These are phyloP conservation scores for Saussurea involucrata DNA, from an alignment of 129 eudicot species.

Conservation along the genomic window DNA sequence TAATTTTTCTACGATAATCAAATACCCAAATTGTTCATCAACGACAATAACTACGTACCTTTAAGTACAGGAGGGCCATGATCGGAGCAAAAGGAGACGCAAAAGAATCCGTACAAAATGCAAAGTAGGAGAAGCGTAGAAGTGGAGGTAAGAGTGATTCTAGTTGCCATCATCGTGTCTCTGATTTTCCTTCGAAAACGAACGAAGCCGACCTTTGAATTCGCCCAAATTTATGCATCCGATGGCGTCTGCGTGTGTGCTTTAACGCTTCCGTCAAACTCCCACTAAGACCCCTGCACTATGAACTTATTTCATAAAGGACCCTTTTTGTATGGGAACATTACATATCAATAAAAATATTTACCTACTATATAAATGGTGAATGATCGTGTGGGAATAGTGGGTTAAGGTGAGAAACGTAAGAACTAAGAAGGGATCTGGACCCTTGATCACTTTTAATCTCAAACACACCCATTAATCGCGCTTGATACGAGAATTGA, in stretches of 20 bases:
- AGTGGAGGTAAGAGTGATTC: not conserved
- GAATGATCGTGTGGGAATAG: too few relatives aligned
- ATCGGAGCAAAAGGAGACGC: conserved; percentile 17
- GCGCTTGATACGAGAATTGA: too few relatives aligned
- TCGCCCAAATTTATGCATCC: conserved; percentile 24
- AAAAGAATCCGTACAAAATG: not conserved
- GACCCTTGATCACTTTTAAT: too few relatives aligned
- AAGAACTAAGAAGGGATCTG: too few relatives aligned
- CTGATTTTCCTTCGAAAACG: conserved; percentile 6
- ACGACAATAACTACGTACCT: conserved; percentile 13
- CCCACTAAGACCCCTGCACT: not conserved
- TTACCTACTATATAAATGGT: too few relatives aligned
- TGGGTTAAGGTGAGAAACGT: too few relatives aligned
- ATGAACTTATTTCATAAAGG: not conserved
- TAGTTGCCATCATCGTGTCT: conserved; percentile 18
- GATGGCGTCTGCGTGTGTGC: not conserved
- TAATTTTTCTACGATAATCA: not conserved
- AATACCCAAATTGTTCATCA: not conserved
- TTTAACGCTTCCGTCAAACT: not conserved
- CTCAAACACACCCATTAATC: too few relatives aligned
- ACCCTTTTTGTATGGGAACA: not conserved
- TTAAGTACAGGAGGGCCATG: conserved; percentile 9
- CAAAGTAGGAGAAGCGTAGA: not conserved
- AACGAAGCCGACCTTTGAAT: conserved; percentile 16
- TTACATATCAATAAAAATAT: too few relatives aligned